Evolutionary conservation across 1,139 yeast genomes (phyloP), one percentile per base, ranked within the genome.

Genomic region (Candida sojae): DNA sequence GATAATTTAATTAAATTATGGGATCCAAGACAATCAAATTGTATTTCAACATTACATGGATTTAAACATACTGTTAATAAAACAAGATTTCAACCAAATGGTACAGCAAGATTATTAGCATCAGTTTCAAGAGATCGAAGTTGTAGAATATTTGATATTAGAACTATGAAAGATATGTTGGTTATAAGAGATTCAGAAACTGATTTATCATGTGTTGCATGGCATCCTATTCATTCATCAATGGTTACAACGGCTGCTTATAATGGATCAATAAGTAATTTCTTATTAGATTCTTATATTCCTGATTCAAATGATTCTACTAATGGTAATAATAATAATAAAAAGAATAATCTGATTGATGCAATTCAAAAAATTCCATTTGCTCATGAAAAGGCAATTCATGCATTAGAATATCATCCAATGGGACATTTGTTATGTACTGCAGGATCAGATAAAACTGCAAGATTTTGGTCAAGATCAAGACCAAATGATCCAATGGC

Each of bases 401-500:
- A 93, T 69, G 83, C 96, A 2, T 68, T 93, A 52, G 95, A 92
- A 56, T 93, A 91, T 62, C 97, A 92, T 67, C 98, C 98, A 3
- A 74, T 89, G 59, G 99, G 99, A 2, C 98, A 93, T 67, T 73
- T 92, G 47, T 74, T 93, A 42, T 86, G 96, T 51, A 84, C 97
- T 12, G 98, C 97, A 0, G 93, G 97, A 28, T 91, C 95, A 51
- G 99, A 93, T 67, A 82, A 95, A 62, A 84, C 95, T 10, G 90
- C 96, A n/a, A 72, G 97, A 53, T 89, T 93, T 68, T 93, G 99
- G 99, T 84, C 93, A 33, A 77, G 99, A 46, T 88, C 96, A 1
- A 77, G 96, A 62, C 98, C 97, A 1, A 87, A 86, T 57, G 99
- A 93, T 68, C 87, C 90, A 0, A 80, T 80, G 63, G 88, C 92